These are phyloP conservation scores for Fonsecaea multimorphosa DNA, from an alignment of 2,329 filamentous ascomycete genomes.

Conservation along the genomic window DNA sequence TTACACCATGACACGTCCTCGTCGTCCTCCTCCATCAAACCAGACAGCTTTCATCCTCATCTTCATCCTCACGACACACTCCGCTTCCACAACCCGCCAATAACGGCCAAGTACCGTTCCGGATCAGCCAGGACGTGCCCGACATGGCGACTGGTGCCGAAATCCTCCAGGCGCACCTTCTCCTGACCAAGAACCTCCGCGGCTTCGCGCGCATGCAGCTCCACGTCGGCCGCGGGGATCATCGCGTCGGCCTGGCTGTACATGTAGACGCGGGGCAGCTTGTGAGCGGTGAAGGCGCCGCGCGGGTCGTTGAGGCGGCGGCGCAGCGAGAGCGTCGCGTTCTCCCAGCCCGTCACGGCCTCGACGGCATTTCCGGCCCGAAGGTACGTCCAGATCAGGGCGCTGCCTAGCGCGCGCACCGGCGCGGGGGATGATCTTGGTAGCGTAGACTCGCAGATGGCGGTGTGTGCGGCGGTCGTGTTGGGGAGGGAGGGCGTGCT, in stretches of 20 bases:
- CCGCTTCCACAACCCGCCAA: conserved; percentile 55
- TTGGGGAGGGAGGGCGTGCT: conserved; percentile 37
- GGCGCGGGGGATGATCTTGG: conserved; percentile 29
- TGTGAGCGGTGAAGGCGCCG: conserved; percentile 49
- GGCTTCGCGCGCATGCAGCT: conserved; percentile 48
- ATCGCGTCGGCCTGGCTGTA: conserved; percentile 59
- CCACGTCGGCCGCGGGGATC: conserved; percentile 56
- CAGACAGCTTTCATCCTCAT: too few species aligned
- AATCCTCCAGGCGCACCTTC: conserved; percentile 53
- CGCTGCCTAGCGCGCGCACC: conserved; percentile 16
- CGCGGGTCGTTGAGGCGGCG: conserved; percentile 44
- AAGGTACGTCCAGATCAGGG: conserved; percentile 47
- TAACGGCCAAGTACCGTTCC: conserved; percentile 58
- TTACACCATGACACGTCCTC: too few species aligned
- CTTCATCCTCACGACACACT: background rate
- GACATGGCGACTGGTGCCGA: conserved; percentile 59
- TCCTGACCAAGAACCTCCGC: background rate
- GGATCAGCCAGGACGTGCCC: conserved; percentile 56
- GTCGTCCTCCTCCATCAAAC: too few species aligned
- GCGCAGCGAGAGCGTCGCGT: conserved; percentile 41
- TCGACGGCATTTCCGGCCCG: conserved; percentile 50
- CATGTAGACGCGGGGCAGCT: conserved; percentile 53
- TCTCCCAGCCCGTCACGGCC: conserved; percentile 32
- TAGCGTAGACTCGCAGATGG: conserved; percentile 29
- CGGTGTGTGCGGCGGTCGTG: conserved; percentile 15